Base-by-base conservation (phyloP, 306 rosid genomes). In the Quercus dentata region DNA sequence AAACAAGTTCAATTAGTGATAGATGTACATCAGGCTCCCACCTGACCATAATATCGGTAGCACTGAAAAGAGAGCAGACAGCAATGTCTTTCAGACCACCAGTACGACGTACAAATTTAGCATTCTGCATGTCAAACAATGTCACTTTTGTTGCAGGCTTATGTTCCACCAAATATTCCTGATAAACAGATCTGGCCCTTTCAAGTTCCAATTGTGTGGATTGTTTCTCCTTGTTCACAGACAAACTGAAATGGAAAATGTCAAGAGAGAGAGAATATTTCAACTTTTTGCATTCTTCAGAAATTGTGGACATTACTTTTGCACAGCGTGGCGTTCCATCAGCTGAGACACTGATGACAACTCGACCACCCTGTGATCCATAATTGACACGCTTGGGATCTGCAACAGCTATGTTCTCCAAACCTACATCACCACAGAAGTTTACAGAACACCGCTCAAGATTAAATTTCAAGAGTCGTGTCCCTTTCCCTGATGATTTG, bases 1-100 rank as follows among this genome's bases (percentile, higher is more conserved):
- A 86, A 63, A 78, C 87, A 81, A 96, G 92, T 83, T 96, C 99
- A 87, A 91, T 51, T 62, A 93, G 84, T 15, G 93, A 90, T 77
- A 96, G 77, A 76, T 96, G 97, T n/a, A 88, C 88, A 71, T 93
- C 99, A 85, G 98, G 99, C 74, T 90, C 99, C 99, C 99, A 96
- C 84, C 97, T 87, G 56, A 96, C 81, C 27, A 90, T 76, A 77
- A 96, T 96, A 81, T 96, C 94, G 62, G 98, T 93, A 71, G 99
- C 98, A 85, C 99, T 93, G 86, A 96, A 96, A 85, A 96, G 98
- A 77, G 99, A 93, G 84, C 98, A 91, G n/a, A 93, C 90, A 82
- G 94, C 78, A 79, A 93, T 84, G 87, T 96, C 98, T 82, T 90
- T 96, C 77, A 82, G 90, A 83, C 97, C 98, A 79, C 98, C 93